These are phyloP conservation scores for Yarrowia hollandica DNA, from an alignment of 805 yeast species.

Conservation along the genomic window DNA sequence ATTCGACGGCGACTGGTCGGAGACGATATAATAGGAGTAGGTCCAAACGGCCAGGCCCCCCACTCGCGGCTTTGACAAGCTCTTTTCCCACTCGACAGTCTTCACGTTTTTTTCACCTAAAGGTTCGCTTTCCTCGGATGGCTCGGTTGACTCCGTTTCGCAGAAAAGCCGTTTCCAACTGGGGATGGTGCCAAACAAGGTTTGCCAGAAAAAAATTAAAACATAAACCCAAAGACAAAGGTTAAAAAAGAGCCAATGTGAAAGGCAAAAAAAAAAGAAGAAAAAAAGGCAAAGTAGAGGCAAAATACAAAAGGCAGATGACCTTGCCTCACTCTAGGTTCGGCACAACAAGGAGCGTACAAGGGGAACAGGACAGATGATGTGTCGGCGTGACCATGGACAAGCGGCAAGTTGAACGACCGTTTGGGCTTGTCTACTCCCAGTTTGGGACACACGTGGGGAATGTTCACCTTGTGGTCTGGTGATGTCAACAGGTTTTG, in stretches of 20 bases:
- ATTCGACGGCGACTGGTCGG: no score
- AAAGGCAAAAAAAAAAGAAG: not conserved
- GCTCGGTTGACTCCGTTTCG: not conserved
- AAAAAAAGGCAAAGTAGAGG: not conserved
- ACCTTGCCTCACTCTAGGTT: not conserved
- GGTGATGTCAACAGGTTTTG: no score
- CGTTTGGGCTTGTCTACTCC: not conserved
- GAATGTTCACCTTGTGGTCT: no score
- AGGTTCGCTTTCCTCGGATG: not conserved
- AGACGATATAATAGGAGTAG: no score
- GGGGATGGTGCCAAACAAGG: constrained; percentile 1
- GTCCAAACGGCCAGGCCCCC: no score
- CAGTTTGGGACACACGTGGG: not conserved
- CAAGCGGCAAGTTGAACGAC: not conserved
- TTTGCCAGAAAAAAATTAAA: not conserved
- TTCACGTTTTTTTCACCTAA: no score
- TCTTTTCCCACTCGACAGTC: no score
- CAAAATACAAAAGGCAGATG: constrained; percentile 12
- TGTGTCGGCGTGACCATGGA: not conserved
- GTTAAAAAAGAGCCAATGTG: no score
- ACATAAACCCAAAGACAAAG: not conserved
- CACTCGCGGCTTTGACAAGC: no score
- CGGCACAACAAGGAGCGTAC: not conserved
- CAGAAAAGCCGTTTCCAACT: constrained; percentile 27
- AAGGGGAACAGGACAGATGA: not conserved